phyloP scores from a whole-genome alignment of 768 basidiomycete species.

The Rhizopogon vulgaris region DNA sequence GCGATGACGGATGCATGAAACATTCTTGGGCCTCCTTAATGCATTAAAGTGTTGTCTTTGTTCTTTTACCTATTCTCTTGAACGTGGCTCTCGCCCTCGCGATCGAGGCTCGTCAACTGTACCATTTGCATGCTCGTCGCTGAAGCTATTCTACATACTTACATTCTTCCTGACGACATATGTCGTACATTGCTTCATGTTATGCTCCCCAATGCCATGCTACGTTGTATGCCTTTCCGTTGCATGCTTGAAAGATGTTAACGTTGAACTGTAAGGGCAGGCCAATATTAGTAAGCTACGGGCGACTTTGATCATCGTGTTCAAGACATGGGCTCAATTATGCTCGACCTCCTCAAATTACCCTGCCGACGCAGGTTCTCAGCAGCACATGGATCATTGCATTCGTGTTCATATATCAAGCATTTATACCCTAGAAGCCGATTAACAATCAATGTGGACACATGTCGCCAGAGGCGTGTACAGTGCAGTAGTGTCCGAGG shows the following conservation, averaged over 20 bases:
- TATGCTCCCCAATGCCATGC: neutral
- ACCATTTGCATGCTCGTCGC: neutral
- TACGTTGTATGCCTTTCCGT: neutral
- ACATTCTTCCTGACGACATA: constrained; percentile 20
- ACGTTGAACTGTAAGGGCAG: too few species aligned
- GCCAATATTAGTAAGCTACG: too few species aligned
- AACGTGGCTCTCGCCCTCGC: neutral
- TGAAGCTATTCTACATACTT: constrained; percentile 1
- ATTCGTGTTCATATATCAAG: neutral
- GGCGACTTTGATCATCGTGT: too few species aligned
- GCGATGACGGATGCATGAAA: constrained; percentile 36
- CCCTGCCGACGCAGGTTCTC: neutral
- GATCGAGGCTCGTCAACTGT: neutral
- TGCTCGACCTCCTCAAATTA: neutral
- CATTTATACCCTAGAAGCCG: neutral
- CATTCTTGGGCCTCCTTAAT: neutral
- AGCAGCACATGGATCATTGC: neutral
- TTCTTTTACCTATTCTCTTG: constrained; percentile 4
- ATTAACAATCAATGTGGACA: neutral
- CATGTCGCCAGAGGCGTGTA: neutral
- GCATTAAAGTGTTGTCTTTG: constrained; percentile 3
- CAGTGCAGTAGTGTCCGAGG: neutral
- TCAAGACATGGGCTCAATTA: neutral
- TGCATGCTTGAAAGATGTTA: too few species aligned
- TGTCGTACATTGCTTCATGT: neutral